Conservation (phyloP, 164 flowering plant species). For the Kingdonia uniflora region DNA sequence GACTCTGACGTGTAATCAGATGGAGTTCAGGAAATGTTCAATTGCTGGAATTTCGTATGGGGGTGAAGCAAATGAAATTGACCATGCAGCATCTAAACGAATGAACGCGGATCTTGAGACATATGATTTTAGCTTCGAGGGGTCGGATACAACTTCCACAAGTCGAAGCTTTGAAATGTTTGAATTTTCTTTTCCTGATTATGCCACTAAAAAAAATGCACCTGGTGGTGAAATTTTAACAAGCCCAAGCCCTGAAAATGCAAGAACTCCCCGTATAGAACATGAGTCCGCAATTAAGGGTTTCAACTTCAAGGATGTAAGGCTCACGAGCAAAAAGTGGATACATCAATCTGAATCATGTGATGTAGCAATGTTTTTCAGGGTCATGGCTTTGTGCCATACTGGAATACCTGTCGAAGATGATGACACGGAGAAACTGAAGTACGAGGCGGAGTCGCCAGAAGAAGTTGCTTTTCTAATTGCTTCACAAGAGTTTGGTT, state of each 20-base stretch:
- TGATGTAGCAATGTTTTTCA: constrained; percentile 35
- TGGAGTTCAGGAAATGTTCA: constrained; percentile 76
- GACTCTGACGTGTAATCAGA: constrained; percentile 72
- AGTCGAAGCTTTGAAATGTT: constrained; percentile 26
- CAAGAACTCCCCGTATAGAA: constrained; percentile 11
- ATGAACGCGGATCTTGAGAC: constrained; percentile 23
- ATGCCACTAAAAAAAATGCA: constrained; percentile 10
- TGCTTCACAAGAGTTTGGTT: constrained; percentile 72
- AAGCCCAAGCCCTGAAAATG: constrained; percentile 2
- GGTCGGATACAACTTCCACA: constrained; percentile 7
- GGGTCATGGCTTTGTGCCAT: constrained; percentile 58
- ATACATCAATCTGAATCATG: constrained; percentile 16
- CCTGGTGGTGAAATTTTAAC: constrained; percentile 11
- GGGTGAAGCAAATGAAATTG: constrained; percentile 49
- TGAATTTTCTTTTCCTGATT: constrained; percentile 21
- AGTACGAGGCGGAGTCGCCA: constrained; percentile 82
- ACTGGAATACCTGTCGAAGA: constrained; percentile 61
- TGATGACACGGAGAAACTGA: constrained; percentile 36
- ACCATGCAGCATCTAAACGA: constrained; percentile 36
- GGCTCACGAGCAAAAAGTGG: constrained; percentile 40
- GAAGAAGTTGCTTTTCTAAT: constrained; percentile 73
- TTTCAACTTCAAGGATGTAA: constrained; percentile 54
- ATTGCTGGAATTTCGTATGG: constrained; percentile 67
- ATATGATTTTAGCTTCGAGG: constrained; percentile 12
- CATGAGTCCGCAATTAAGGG: constrained; percentile 34